These are phyloP conservation scores for Ophiocordyceps australis DNA, from an alignment of 2,329 filamentous ascomycete species.

Conservation along the genomic window DNA sequence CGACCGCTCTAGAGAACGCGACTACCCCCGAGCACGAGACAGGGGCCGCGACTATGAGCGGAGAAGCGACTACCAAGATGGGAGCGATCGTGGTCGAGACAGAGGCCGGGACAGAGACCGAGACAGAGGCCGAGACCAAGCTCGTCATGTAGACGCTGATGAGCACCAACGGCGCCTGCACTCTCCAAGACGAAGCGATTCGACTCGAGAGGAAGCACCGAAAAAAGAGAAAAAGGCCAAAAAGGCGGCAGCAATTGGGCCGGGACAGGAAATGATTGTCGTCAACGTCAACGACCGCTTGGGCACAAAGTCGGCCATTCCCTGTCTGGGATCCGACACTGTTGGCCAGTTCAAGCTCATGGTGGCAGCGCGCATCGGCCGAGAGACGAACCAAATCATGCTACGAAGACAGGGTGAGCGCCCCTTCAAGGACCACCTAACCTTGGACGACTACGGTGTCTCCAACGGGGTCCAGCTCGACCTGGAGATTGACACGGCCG, in stretches of 20 bases:
- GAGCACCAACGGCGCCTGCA: slow-evolving; percentile 1
- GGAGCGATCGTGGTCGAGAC: slow-evolving; percentile 12
- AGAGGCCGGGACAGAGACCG: slow-evolving; percentile 10
- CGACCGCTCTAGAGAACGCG: slow-evolving; percentile 15
- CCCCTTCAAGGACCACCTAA: slow-evolving; percentile 84
- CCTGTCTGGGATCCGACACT: slow-evolving; percentile 69
- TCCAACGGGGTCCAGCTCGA: slow-evolving; percentile 67
- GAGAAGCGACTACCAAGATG: too few species aligned
- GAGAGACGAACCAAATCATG: slow-evolving; percentile 80
- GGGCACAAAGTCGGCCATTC: slow-evolving; percentile 87
- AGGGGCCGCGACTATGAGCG: slow-evolving; percentile 17
- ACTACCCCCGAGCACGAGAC: slow-evolving; percentile 9
- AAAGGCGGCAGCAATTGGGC: slow-evolving; percentile 8
- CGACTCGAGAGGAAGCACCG: slow-evolving; percentile 14
- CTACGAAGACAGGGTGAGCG: slow-evolving; percentile 81
- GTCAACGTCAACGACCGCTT: slow-evolving; percentile 91
- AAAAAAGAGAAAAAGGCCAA: slow-evolving; percentile 13
- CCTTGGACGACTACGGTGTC: slow-evolving; percentile 82
- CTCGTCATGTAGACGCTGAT: slow-evolving; percentile 8
- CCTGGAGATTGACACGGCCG: slow-evolving; percentile 42
- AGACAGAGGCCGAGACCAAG: slow-evolving; percentile 10
- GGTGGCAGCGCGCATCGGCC: slow-evolving; percentile 75
- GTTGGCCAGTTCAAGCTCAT: slow-evolving; percentile 80
- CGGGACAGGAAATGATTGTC: slow-evolving; percentile 70
- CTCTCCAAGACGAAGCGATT: slow-evolving; percentile 7